These are phyloP conservation scores for Lactarius sp. DNA, from an alignment of 768 basidiomycete genomes.

Conservation along the genomic window DNA sequence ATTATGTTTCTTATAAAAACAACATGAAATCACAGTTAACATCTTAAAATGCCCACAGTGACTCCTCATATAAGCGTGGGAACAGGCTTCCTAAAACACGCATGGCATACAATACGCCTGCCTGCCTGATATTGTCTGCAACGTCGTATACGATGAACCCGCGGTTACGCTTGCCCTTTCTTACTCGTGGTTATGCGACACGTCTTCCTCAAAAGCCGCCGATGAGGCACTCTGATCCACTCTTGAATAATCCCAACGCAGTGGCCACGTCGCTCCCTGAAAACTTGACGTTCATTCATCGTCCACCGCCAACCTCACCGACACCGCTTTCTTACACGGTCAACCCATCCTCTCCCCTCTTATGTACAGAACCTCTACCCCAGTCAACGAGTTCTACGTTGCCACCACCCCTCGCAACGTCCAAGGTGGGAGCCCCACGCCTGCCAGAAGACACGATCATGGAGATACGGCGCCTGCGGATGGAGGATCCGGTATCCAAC, in stretches of 20 bases:
- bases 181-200: conserved; percentile 21
- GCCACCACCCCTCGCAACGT: conserved; percentile 28
- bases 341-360: conserved; percentile 65
- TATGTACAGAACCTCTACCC: conserved; percentile 37
- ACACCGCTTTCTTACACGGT: conserved; percentile 68
- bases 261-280: conserved; percentile 30
- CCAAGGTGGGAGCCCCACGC: conserved; percentile 34
- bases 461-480: conserved; percentile 55
- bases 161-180: background rate
- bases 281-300: conserved; percentile 73
- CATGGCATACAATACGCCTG: too few relatives aligned
- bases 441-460: conserved; percentile 49
- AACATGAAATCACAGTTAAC: too few relatives aligned
- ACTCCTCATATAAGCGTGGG: too few relatives aligned
- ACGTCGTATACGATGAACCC: conserved; percentile 5
- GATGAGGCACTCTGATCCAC: conserved; percentile 24
- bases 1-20: too few relatives aligned
- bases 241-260: conserved; percentile 15
- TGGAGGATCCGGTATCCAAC: conserved; percentile 51
- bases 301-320: conserved; percentile 75
- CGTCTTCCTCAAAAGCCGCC: conserved; percentile 25
- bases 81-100: background rate
- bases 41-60: too few relatives aligned
- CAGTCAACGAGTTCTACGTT: conserved; percentile 26
- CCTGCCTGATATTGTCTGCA: background rate